Evolutionary conservation across 176 grass and related monocot genomes (phyloP).

Genomic region (Aegilops umbellulata): DNA sequence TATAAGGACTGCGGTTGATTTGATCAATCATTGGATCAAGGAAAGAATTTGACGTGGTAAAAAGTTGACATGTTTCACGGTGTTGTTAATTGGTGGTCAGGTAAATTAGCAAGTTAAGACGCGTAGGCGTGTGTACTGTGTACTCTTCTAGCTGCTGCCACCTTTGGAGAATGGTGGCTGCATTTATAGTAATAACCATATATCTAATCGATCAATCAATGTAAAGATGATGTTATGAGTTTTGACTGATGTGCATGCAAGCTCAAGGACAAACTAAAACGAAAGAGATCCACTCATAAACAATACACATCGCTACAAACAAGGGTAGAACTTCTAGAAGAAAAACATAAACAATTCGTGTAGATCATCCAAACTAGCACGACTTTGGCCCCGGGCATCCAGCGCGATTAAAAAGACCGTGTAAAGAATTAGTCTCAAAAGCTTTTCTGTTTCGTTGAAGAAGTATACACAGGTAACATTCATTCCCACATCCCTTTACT

Average conservation of each 20-base stretch:
- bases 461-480: neutral
- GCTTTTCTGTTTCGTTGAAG: neutral
- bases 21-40: too few relatives aligned
- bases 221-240: neutral
- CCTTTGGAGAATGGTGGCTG: too few relatives aligned
- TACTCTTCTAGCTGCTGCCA: too few relatives aligned
- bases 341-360: neutral
- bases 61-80: too few relatives aligned
- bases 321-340: neutral
- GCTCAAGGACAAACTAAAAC: conserved; percentile 1
- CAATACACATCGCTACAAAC: neutral
- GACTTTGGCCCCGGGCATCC: neutral
- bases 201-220: too few relatives aligned
- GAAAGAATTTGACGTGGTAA: too few relatives aligned
- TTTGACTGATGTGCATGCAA: neutral
- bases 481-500: neutral
- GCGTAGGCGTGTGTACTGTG: too few relatives aligned
- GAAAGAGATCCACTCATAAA: neutral
- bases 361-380: neutral
- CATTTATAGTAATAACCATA: too few relatives aligned
- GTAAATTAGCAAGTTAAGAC: too few relatives aligned
- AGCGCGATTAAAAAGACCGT: neutral
- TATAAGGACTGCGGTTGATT: too few relatives aligned
- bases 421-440: neutral
- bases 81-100: too few relatives aligned